Percentiles rank a stretch among this genome's conserved stretches.
These are phyloP conservation scores for Xylaria hypoxylon DNA, from an alignment of 2,329 filamentous ascomycete species.

Conservation along the genomic window DNA sequence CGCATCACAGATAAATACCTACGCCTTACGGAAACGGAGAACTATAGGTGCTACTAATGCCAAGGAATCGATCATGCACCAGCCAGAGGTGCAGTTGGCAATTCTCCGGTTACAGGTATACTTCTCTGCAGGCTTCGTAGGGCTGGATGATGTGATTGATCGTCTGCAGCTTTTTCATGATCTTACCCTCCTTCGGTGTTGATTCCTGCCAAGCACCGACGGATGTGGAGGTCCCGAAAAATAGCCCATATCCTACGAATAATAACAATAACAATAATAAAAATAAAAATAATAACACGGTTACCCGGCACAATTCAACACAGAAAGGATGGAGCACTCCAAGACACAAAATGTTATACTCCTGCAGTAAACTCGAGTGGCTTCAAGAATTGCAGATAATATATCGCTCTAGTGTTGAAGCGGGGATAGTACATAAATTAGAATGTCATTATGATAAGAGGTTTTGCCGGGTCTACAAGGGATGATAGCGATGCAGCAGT, in stretches of 20 bases:
- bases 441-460: neutral
- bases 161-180: neutral
- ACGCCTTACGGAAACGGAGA: neutral
- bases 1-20: neutral
- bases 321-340: no score
- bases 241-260: neutral
- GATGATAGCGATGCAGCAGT: neutral
- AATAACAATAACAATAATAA: no score
- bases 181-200: conserved; percentile 3
- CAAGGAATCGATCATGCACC: neutral
- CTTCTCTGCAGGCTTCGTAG: conserved; percentile 6
- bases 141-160: conserved; percentile 15
- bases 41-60: neutral
- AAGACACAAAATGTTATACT: no score
- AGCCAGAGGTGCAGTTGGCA: neutral
- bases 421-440: neutral
- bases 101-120: neutral
- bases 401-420: no score
- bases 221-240: neutral
- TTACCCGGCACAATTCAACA: neutral
- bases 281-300: no score
- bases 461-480: conserved; percentile 14
- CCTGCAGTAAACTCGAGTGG: no score
- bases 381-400: no score
- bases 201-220: conserved; percentile 24